phyloP scores from a whole-genome alignment of 805 yeast genomes.

The Metschnikowia lochheadii region DNA sequence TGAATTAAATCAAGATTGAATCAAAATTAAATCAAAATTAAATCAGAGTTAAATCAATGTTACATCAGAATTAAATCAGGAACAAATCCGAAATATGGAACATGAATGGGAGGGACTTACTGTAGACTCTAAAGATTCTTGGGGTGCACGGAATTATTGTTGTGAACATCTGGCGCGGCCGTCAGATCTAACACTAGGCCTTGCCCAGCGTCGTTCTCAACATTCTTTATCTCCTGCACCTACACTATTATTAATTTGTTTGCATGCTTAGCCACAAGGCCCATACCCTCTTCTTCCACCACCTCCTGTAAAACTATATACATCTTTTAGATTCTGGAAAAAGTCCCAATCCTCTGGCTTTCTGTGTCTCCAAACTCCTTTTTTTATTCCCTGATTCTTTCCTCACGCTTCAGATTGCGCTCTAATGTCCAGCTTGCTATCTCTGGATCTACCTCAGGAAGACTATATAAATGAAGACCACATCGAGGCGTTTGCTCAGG shows the following conservation, averaged over 20 bases:
- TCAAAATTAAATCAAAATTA: too few relatives aligned
- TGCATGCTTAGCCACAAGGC: neutral
- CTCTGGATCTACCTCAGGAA: constrained; percentile 8
- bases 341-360: too few relatives aligned
- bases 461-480: constrained; percentile 33
- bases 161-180: neutral
- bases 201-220: neutral
- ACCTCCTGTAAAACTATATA: neutral
- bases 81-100: too few relatives aligned
- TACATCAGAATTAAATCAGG: too few relatives aligned
- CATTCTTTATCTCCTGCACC: constrained; percentile 1
- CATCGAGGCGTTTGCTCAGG: constrained; percentile 38
- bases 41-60: too few relatives aligned
- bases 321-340: too few relatives aligned
- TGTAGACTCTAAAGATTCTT: too few relatives aligned
- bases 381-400: too few relatives aligned
- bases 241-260: neutral
- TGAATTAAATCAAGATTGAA: too few relatives aligned
- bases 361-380: too few relatives aligned
- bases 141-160: too few relatives aligned
- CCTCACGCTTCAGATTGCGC: neutral
- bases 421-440: constrained; percentile 1
- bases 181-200: neutral
- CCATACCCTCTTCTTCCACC: neutral
- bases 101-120: too few relatives aligned